These are phyloP conservation scores for Kockiozyma suomiensis DNA, from an alignment of 805 yeast species.

Conservation along the genomic window DNA sequence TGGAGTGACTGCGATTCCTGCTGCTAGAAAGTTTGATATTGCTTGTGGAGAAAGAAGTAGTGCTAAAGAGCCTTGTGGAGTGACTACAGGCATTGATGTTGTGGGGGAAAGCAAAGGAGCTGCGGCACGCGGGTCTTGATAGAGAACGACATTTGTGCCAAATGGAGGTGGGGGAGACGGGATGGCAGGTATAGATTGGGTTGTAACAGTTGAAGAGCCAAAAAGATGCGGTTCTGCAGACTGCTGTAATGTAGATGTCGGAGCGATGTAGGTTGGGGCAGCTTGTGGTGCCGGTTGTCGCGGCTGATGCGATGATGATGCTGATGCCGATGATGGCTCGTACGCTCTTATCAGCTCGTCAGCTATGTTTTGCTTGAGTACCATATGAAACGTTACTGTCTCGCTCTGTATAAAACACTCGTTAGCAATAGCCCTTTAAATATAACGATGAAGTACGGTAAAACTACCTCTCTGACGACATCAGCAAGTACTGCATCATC, in stretches of 20 bases:
- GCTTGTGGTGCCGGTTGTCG: not conserved
- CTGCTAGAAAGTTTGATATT: slow-evolving; percentile 20
- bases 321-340: not conserved
- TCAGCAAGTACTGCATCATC: slow-evolving; percentile 16
- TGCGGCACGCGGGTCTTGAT: slow-evolving; percentile 29
- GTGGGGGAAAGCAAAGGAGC: slow-evolving; percentile 20
- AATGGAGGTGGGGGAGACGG: slow-evolving; percentile 25
- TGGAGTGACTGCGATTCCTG: slow-evolving; percentile 23
- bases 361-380: slow-evolving; percentile 18
- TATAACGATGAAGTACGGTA: not conserved
- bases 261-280: not conserved
- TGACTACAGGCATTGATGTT: slow-evolving; percentile 23
- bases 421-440: not conserved
- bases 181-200: slow-evolving; percentile 19
- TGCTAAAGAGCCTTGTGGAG: slow-evolving; percentile 29
- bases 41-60: slow-evolving; percentile 29
- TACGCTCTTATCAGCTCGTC: slow-evolving; percentile 21
- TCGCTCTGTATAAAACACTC: not conserved
- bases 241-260: not conserved
- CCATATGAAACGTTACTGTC: slow-evolving; percentile 28
- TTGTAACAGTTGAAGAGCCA: slow-evolving; percentile 16
- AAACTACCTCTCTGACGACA: slow-evolving; percentile 13
- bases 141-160: slow-evolving; percentile 29
- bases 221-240: not conserved
- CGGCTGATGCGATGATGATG: not conserved